A percentile compares a stretch with the other conserved stretches of the same genome.
These are phyloP conservation scores for Alloascoidea africana DNA, from an alignment of 805 yeast genomes.

Conservation along the genomic window DNA sequence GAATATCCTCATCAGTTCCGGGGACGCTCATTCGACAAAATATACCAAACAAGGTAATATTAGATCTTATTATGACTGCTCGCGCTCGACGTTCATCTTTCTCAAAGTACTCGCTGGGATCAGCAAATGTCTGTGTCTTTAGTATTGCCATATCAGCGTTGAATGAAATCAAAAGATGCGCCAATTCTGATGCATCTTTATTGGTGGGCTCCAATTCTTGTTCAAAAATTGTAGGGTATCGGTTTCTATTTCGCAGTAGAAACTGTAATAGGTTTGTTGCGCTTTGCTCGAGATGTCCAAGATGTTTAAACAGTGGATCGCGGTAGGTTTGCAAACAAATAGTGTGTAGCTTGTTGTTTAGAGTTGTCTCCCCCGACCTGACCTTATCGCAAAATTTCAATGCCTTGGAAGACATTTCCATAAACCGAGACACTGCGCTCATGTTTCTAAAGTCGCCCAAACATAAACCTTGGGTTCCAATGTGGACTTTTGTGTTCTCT, in stretches of 20 bases:
- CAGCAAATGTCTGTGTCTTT: background rate
- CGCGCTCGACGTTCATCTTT: background rate
- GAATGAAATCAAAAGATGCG: background rate
- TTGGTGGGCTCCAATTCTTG: background rate
- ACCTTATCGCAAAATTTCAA: slow-evolving; percentile 1
- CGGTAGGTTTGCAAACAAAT: background rate
- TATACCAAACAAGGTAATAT: background rate
- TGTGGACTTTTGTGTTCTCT: too few species aligned
- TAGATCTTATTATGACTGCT: background rate
- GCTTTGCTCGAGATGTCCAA: background rate
- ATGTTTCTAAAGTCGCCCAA: slow-evolving; percentile 1
- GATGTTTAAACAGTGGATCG: background rate
- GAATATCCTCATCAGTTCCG: background rate
- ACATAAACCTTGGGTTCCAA: background rate
- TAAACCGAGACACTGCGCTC: background rate
- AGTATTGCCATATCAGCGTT: background rate
- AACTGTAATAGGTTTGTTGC: background rate
- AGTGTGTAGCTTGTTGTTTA: background rate
- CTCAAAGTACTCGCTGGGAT: background rate
- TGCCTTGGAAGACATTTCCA: background rate
- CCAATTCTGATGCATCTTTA: background rate
- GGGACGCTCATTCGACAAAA: background rate
- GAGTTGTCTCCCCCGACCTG: background rate
- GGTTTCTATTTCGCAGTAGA: background rate
- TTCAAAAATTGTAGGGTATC: background rate